Evolutionary conservation across 257 asterid genomes (phyloP), one percentile per base, ranked within the genome.

Genomic region (Thymus quinquecostatus): DNA sequence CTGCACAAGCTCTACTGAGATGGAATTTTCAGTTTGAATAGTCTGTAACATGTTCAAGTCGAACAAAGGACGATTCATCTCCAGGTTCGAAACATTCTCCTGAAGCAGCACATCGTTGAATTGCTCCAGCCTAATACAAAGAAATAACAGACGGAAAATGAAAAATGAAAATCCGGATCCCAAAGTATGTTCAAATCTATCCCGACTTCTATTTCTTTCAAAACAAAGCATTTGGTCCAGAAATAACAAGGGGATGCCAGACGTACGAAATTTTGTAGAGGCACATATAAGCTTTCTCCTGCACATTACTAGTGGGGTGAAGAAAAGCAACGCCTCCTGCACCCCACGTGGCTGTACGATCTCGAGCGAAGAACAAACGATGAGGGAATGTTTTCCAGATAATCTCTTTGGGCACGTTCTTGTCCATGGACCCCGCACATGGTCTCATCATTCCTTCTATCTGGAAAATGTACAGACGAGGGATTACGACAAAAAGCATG

Each of bases 291-390:
- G 92, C 70, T 84, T 86, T 88, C 72, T 91, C 98, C 64, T 80
- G 74, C 67, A 29, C 60, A 76, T 78, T 81, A 77, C 88, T 82
- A 72, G 75, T 79, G 38, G 99, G 99, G 63, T 89, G 82, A 74
- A 94, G 92, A 77, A 94, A 94, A 74, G 99, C 98, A 81, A 89
- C 97, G 66, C 99, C 98, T 63, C 99, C 99, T 1, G 90, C 87
- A 69, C 99, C 99, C 99, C 99, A 94, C 8, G 97, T 88, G 41
- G 73, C 76, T 1, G 95, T 85, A 64, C 58, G 40, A 4, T 89
- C 99, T 59, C 85, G 90, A 79, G 78, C 99, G 69, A 91, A 94
- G 86, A 89, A 91, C 66, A 94, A 71, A 28, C 97, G 97, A 75
- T 88, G 93, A 64, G 95, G 96, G 72, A 86, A 81, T 49, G 81